A percentile compares a stretch with the other conserved stretches of the same genome.
phyloP scores from a whole-genome alignment of 2,329 filamentous ascomycete species.

The Alternaria conjuncta region DNA sequence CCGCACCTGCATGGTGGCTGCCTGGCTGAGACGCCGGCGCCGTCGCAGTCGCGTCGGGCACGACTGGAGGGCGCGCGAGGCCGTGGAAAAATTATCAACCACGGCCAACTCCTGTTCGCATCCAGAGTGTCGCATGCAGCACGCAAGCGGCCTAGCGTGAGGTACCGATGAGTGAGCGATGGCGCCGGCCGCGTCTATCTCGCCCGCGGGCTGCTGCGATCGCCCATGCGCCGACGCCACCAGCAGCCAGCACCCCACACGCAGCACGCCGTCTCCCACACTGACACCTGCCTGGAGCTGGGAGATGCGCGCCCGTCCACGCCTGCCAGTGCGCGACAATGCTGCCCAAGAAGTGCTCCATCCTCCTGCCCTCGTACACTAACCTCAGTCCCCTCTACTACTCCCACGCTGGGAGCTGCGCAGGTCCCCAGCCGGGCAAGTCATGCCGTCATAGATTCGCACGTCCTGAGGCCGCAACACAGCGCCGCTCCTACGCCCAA shows the following conservation, averaged over 20 bases:
- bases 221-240: constrained; percentile 1
- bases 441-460: constrained; percentile 50
- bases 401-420: constrained; percentile 29
- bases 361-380: constrained; percentile 28
- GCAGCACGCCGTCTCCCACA: constrained; percentile 4
- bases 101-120: not conserved
- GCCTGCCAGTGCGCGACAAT: constrained; percentile 38
- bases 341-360: constrained; percentile 42
- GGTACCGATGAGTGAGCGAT: not conserved
- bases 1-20: constrained; percentile 23
- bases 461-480: constrained; percentile 27
- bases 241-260: constrained; percentile 13
- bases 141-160: constrained; percentile 1
- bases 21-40: constrained; percentile 26
- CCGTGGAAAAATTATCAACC: not conserved
- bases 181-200: not conserved
- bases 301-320: constrained; percentile 30
- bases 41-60: not conserved
- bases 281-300: constrained; percentile 5
- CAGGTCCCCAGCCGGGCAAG: constrained; percentile 18
- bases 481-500: constrained; percentile 37
- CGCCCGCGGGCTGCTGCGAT: not conserved
- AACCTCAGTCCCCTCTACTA: constrained; percentile 24
- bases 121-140: not conserved
- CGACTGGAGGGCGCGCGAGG: not conserved